Conservation (phyloP, 208 protist genomes). For the Borovskyia barvae region DNA sequence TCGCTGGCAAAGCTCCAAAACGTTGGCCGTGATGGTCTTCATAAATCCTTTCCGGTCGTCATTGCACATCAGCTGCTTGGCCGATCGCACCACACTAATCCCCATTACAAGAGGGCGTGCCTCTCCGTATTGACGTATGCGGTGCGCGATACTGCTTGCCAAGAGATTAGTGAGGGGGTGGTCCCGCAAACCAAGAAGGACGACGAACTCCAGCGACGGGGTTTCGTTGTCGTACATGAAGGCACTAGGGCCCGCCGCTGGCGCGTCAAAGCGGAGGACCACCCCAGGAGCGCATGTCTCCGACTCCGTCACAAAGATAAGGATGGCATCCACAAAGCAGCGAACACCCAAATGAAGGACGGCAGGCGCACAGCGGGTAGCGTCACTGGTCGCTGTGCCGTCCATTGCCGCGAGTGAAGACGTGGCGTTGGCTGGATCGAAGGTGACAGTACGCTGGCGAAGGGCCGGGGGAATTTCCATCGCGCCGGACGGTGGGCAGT, state of each 20-base stretch:
- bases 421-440: too few relatives aligned
- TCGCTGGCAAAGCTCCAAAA: too few relatives aligned
- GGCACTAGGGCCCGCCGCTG: slow-evolving; percentile 4
- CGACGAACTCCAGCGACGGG: slow-evolving; percentile 41
- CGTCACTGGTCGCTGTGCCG: too few relatives aligned
- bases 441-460: slow-evolving; percentile 20
- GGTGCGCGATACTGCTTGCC: slow-evolving; percentile 50
- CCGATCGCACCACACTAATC: slow-evolving; percentile 54
- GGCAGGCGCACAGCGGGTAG: background rate
- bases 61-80: slow-evolving; percentile 32
- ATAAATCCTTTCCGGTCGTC: slow-evolving; percentile 44
- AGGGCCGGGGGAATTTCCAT: slow-evolving; percentile 19
- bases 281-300: slow-evolving; percentile 62
- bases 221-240: slow-evolving; percentile 40
- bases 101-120: slow-evolving; percentile 57
- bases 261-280: slow-evolving; percentile 52
- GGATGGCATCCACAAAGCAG: slow-evolving; percentile 62
- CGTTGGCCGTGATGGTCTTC: slow-evolving; percentile 21
- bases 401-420: too few relatives aligned
- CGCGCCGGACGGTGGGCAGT: too few relatives aligned
- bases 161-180: slow-evolving; percentile 75
- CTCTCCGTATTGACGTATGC: slow-evolving; percentile 47
- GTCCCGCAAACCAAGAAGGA: slow-evolving; percentile 76
- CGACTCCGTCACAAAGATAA: slow-evolving; percentile 73
- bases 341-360: slow-evolving; percentile 60